Conservation (phyloP, 2,329 filamentous ascomycete species). For the Rugonectria rugulosa region DNA sequence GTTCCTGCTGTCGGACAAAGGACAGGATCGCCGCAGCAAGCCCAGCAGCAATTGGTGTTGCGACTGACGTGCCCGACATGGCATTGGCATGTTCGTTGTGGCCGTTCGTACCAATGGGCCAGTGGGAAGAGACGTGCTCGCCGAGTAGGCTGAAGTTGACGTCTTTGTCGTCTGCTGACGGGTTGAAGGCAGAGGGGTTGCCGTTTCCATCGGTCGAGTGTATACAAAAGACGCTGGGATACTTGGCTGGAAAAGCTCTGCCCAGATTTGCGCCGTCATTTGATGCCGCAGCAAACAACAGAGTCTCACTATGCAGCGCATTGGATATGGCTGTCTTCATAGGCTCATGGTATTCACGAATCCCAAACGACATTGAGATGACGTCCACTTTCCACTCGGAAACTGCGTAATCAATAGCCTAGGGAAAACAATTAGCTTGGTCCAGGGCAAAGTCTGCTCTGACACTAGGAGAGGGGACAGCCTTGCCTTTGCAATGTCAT, state of each 20-base stretch:
- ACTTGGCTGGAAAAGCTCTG: constrained; percentile 20
- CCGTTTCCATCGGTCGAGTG: constrained; percentile 21
- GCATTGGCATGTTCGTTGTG: neutral
- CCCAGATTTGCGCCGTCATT: constrained; percentile 11
- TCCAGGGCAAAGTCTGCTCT: too few species aligned
- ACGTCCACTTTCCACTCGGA: constrained; percentile 26
- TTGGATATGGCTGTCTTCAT: constrained; percentile 1
- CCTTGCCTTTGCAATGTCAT: too few species aligned
- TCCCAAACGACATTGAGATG: constrained; percentile 35
- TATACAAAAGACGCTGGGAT: constrained; percentile 18
- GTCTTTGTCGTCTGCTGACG: constrained; percentile 1
- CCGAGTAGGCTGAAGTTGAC: constrained; percentile 18
- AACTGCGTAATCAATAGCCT: constrained; percentile 27
- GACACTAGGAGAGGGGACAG: too few species aligned
- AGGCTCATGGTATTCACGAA: neutral
- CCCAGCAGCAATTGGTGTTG: constrained; percentile 9
- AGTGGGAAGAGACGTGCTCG: constrained; percentile 15
- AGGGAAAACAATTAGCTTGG: too few species aligned
- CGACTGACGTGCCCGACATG: constrained; percentile 15
- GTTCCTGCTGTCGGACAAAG: neutral
- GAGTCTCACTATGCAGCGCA: neutral
- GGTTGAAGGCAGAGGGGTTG: constrained; percentile 12
- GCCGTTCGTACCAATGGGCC: neutral
- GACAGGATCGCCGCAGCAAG: neutral
- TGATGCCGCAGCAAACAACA: constrained; percentile 22